Percentiles rank a stretch among this genome's conserved stretches.
Evolutionary conservation across 2,329 filamentous ascomycete genomes (phyloP).

Genomic region (Orbilia quercus): DNA sequence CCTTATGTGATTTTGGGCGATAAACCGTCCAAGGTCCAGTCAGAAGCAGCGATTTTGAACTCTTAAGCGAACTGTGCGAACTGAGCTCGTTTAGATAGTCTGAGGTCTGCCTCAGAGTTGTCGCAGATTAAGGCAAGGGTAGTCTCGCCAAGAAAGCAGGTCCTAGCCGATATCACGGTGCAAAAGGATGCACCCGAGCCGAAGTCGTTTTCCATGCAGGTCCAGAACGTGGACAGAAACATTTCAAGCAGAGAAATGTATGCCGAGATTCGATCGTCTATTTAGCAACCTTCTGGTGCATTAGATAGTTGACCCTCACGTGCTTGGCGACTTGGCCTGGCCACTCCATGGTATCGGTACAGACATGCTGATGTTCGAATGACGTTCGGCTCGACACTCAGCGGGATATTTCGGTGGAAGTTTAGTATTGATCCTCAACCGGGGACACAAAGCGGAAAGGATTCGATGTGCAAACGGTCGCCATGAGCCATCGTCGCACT

Average conservation of each 20-base stretch:
- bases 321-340: slow-evolving; percentile 20
- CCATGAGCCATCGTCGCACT: too few species aligned
- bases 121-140: slow-evolving; percentile 41
- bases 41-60: slow-evolving; percentile 8
- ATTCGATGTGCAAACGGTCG: too few species aligned
- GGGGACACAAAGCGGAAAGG: neutral
- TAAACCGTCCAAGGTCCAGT: slow-evolving; percentile 32
- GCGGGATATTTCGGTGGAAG: slow-evolving; percentile 10
- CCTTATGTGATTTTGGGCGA: slow-evolving; percentile 15
- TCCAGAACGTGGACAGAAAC: neutral
- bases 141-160: slow-evolving; percentile 5
- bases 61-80: slow-evolving; percentile 33
- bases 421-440: slow-evolving; percentile 20
- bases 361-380: neutral
- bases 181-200: slow-evolving; percentile 17
- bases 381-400: neutral
- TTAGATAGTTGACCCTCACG: neutral
- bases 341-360: neutral
- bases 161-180: slow-evolving; percentile 28
- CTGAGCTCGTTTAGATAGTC: slow-evolving; percentile 28
- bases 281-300: too few species aligned
- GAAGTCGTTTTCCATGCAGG: slow-evolving; percentile 17
- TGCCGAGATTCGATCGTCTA: too few species aligned
- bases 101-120: slow-evolving; percentile 53
- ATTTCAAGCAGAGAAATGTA: neutral